Evolutionary conservation across 257 asterid genomes (phyloP).

Genomic region (Rhazya stricta): DNA sequence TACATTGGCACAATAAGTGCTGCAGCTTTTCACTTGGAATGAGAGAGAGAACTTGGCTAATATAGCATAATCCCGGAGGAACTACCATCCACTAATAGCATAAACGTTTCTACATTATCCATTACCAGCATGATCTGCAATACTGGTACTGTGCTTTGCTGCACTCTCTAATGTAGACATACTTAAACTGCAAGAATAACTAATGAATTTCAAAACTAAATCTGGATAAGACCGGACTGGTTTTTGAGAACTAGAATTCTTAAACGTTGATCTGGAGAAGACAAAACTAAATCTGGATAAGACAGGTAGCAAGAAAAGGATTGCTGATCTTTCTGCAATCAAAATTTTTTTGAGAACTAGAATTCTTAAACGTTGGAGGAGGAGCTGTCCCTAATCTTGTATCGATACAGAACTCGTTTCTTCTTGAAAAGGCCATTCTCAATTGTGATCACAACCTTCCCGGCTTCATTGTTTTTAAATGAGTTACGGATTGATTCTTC

Average conservation of each 20-base stretch:
- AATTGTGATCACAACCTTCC: constrained; percentile 45
- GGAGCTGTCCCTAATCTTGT: constrained; percentile 25
- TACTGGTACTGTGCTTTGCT: neutral
- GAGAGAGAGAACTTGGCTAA: neutral
- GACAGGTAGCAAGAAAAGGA: neutral
- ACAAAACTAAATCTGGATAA: neutral
- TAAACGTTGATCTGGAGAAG: too few species aligned
- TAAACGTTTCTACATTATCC: neutral
- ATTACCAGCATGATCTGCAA: neutral
- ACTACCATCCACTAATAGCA: neutral
- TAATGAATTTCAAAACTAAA: neutral
- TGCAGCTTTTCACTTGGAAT: neutral
- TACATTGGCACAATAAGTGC: neutral
- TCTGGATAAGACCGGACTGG: neutral
- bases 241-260: too few species aligned
- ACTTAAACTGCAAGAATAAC: neutral
- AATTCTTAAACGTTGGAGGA: neutral
- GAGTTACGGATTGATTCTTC: constrained; percentile 46
- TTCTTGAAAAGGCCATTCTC: constrained; percentile 47
- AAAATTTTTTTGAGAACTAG: neutral
- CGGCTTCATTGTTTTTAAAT: constrained; percentile 43
- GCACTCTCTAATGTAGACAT: neutral
- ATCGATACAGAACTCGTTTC: constrained; percentile 46
- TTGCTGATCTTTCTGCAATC: neutral
- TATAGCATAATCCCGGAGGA: neutral